These are phyloP conservation scores for Bipolaris oryzae DNA, from an alignment of 2,329 filamentous ascomycete genomes.

Conservation along the genomic window DNA sequence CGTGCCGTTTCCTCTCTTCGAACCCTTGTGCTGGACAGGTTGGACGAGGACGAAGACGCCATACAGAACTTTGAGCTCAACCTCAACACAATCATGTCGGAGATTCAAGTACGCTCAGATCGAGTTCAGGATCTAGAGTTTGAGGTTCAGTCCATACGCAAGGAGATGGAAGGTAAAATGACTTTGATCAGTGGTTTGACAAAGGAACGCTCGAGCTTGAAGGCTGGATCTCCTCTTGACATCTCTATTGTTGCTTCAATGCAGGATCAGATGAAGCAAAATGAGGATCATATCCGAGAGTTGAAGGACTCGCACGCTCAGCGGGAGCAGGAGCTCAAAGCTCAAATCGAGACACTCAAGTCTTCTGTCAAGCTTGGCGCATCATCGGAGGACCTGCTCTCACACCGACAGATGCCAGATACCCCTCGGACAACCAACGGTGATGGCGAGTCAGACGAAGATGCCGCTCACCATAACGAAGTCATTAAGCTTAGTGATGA, in stretches of 20 bases:
- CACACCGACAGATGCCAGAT: slow-evolving; percentile 20
- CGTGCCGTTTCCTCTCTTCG: slow-evolving; percentile 88
- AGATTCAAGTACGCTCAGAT: slow-evolving; percentile 84
- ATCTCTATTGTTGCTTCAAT: slow-evolving; percentile 88
- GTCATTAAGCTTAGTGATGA: slow-evolving; percentile 73
- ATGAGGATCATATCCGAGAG: slow-evolving; percentile 75
- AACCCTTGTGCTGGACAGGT: slow-evolving; percentile 84
- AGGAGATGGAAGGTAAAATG: slow-evolving; percentile 97
- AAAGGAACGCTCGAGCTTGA: slow-evolving; percentile 88
- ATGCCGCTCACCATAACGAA: slow-evolving; percentile 58
- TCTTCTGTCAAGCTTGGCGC: slow-evolving; percentile 52
- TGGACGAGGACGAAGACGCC: slow-evolving; percentile 79
- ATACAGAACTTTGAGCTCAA: slow-evolving; percentile 94
- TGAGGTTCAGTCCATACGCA: slow-evolving; percentile 81
- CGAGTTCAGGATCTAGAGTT: slow-evolving; percentile 88
- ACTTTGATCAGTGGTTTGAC: slow-evolving; percentile 94
- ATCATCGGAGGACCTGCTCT: slow-evolving; percentile 24
- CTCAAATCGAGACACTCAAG: slow-evolving; percentile 73
- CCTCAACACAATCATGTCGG: slow-evolving; percentile 88
- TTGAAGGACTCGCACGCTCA: slow-evolving; percentile 74
- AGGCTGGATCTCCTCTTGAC: slow-evolving; percentile 79
- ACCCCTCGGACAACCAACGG: slow-evolving; percentile 9
- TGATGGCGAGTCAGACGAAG: slow-evolving; percentile 27
- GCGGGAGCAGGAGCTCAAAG: slow-evolving; percentile 75
- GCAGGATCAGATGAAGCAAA: slow-evolving; percentile 85